Percentiles rank a stretch among this genome's conserved stretches.
Conservation (phyloP, 257 asterid species). For the Verbascum thapsus region DNA sequence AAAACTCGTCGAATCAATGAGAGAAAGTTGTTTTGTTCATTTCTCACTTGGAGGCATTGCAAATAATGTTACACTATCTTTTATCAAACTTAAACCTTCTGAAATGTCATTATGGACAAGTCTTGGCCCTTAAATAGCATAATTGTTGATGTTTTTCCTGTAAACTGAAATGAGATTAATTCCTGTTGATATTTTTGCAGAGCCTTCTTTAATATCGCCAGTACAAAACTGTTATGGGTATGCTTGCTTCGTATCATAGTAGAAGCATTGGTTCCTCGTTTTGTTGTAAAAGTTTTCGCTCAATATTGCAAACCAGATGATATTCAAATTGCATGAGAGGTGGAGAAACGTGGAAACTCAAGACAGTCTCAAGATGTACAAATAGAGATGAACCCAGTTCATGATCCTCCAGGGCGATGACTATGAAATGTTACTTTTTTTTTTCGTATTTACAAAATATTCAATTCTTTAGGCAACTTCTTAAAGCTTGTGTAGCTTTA, state of each 20-base stretch:
- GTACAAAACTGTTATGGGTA: conserved; percentile 54
- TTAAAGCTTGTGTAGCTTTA: no score
- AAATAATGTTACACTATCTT: no score
- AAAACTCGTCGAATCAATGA: no score
- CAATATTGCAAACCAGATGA: conserved; percentile 51
- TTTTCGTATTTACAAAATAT: no score
- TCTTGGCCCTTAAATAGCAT: no score
- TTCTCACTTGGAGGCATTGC: no score
- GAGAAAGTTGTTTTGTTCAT: no score
- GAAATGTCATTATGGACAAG: no score
- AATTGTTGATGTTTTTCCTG: background rate
- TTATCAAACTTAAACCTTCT: no score
- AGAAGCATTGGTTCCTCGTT: conserved; percentile 65
- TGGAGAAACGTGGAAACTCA: conserved; percentile 50
- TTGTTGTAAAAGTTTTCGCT: conserved; percentile 45
- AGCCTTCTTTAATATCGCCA: conserved; percentile 63
- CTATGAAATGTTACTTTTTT: no score
- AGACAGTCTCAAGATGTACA: conserved; percentile 32
- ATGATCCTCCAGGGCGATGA: conserved; percentile 38
- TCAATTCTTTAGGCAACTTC: no score
- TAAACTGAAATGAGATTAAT: background rate
- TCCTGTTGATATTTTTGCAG: conserved; percentile 39
- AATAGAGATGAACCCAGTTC: conserved; percentile 56
- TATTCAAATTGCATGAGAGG: conserved; percentile 68
- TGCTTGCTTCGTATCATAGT: conserved; percentile 52